Base-by-base conservation (phyloP, 805 yeast species). In the Kodamaea jinghongensis region DNA sequence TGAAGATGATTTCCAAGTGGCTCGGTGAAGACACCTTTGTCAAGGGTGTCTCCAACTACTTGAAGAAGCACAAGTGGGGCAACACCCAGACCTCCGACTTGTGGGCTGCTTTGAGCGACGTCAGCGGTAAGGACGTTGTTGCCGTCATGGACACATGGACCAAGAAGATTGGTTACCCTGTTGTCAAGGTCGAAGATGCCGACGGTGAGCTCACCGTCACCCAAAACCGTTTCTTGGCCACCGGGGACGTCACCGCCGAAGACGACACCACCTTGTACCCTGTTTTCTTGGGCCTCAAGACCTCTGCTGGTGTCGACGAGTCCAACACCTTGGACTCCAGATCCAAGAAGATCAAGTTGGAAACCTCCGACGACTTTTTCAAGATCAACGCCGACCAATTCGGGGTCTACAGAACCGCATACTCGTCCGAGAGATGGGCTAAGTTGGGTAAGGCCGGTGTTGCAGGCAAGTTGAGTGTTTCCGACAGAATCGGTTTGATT, bases 101-200 rank as follows among this genome's bases (percentile, higher is more conserved):
- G 53, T 86, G 95, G 95, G 76, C 71, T 48, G 79, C 89, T 25
- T 69, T 86, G 44, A 65, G 82, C 32, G 81, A 76, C 20, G 88
- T 77, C 20, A 74, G 84, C 39, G 90, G 90, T 17, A 71, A 83
- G 52, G 83, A 85, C 53, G 90, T 86, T 34, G 78, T 75, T 41
- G 62, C 67, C 42, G 84, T 82, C 29, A 86, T 86, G 93, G 79
- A 79, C 53, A 75, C 78, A 44, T 86, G 95, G 95, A 85, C 89
- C 42, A 78, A 79, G 52, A 77, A 82, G 54, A 76, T 83, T 44
- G 95, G 95, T 6, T 86, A 71, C 69, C 95, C 95, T 17, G 78
- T 86, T 11, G 66, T 86, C 36, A 65, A 76, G 25, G 90, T 85
- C 28, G 90, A 83, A 62, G 67, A 70, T 36, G 52, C 49, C 11